Percentiles rank a stretch among this genome's conserved stretches.
Conservation (phyloP, 2,329 filamentous ascomycete genomes). For the Fusarium pseudocircinatum region DNA sequence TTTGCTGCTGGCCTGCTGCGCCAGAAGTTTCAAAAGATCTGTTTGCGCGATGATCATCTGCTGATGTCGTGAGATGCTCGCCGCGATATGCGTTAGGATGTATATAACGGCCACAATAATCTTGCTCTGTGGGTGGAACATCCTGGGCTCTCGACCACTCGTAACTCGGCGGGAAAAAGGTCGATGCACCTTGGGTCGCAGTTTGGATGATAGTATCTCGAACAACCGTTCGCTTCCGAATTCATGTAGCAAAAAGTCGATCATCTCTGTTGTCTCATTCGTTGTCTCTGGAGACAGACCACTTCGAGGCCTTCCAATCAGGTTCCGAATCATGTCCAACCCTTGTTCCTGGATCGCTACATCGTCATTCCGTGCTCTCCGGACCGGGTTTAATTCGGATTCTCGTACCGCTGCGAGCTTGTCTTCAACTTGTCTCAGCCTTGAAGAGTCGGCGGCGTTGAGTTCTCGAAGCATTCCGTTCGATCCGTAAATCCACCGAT, state of each 20-base stretch:
- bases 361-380: constrained; percentile 79
- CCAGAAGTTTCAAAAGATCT: constrained; percentile 76
- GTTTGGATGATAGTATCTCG: constrained; percentile 80
- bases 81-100: constrained; percentile 88
- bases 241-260: constrained; percentile 81
- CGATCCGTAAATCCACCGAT: constrained; percentile 49
- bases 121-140: constrained; percentile 69
- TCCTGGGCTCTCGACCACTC: constrained; percentile 55
- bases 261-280: constrained; percentile 73
- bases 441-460: constrained; percentile 51
- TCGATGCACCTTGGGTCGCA: constrained; percentile 69
- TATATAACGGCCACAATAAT: constrained; percentile 82
- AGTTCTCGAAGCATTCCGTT: constrained; percentile 47
- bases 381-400: constrained; percentile 72
- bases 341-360: constrained; percentile 90
- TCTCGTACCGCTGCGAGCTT: constrained; percentile 66
- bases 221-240: constrained; percentile 83
- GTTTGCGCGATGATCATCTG: constrained; percentile 81
- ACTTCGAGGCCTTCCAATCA: constrained; percentile 72
- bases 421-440: constrained; percentile 60
- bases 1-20: constrained; percentile 77
- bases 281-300: constrained; percentile 61
- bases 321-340: constrained; percentile 87
- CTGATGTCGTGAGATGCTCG: constrained; percentile 80
- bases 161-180: constrained; percentile 58